Evolutionary conservation across 2,329 filamentous ascomycete species (phyloP).

Genomic region (Ophiostoma australiae): DNA sequence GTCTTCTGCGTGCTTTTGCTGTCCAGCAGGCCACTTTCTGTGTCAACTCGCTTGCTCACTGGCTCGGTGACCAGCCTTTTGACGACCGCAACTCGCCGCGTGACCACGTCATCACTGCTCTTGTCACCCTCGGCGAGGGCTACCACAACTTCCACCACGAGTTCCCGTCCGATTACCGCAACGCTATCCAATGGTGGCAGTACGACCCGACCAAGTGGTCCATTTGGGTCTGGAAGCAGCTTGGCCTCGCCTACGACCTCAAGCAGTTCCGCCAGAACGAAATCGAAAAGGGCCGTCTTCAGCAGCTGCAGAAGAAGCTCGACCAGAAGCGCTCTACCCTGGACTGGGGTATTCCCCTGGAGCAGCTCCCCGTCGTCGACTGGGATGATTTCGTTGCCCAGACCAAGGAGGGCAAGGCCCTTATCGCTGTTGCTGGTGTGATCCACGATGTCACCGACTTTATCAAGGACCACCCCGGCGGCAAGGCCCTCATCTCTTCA

Average conservation of each 20-base stretch:
- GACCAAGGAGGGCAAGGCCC: conserved; percentile 69
- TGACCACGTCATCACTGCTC: conserved; percentile 79
- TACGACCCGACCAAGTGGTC: conserved; percentile 90
- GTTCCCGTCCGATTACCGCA: conserved; percentile 89
- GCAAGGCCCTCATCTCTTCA: conserved; percentile 77
- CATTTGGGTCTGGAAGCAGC: conserved; percentile 78
- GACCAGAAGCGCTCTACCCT: conserved; percentile 77
- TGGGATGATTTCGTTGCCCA: conserved; percentile 83
- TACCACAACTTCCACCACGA: conserved; percentile 97
- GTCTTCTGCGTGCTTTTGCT: conserved; percentile 82
- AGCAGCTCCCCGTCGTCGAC: conserved; percentile 77
- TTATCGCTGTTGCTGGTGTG: conserved; percentile 75
- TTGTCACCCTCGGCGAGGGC: conserved; percentile 76
- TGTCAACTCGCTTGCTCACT: conserved; percentile 86
- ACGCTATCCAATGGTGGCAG: conserved; percentile 85
- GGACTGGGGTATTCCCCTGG: conserved; percentile 81
- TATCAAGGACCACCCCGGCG: conserved; percentile 86
- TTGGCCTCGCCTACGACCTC: conserved; percentile 78
- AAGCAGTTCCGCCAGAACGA: conserved; percentile 91
- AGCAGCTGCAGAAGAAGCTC: conserved; percentile 88
- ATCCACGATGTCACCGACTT: conserved; percentile 81
- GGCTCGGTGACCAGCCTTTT: conserved; percentile 87
- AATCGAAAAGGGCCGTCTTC: conserved; percentile 84
- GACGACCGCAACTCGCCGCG: conserved; percentile 88
- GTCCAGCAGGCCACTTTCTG: conserved; percentile 92